Conservation (phyloP, 257 asterid genomes). For the Nicotiana noctiflora region DNA sequence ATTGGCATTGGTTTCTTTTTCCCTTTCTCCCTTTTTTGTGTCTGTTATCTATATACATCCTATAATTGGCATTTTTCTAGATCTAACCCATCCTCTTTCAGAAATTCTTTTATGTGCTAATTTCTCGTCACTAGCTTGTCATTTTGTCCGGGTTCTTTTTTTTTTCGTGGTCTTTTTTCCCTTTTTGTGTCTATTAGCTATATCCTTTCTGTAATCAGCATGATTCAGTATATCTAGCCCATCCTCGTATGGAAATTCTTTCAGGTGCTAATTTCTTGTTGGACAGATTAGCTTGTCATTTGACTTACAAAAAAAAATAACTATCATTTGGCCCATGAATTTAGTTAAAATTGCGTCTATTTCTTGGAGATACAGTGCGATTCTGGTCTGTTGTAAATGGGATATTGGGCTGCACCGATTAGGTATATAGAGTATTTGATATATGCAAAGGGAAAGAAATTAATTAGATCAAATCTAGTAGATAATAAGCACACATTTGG, state of each 20-base stretch:
- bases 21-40: neutral
- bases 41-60: neutral
- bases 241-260: neutral
- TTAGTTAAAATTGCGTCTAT: neutral
- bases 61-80: neutral
- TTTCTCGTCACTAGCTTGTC: neutral
- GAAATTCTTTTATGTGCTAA: neutral
- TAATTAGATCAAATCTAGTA: neutral
- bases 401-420: neutral
- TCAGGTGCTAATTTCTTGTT: conserved; percentile 5
- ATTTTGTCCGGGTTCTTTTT: neutral
- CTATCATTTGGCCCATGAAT: neutral
- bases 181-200: neutral
- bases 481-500: neutral
- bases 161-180: neutral
- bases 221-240: neutral
- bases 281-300: neutral
- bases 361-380: neutral
- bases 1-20: neutral
- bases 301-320: neutral
- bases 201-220: conserved; percentile 3
- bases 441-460: neutral
- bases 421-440: neutral
- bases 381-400: neutral
- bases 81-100: neutral